These are phyloP conservation scores for Loxodes magnus DNA, from an alignment of 73 alveolate genomes.

Conservation along the genomic window DNA sequence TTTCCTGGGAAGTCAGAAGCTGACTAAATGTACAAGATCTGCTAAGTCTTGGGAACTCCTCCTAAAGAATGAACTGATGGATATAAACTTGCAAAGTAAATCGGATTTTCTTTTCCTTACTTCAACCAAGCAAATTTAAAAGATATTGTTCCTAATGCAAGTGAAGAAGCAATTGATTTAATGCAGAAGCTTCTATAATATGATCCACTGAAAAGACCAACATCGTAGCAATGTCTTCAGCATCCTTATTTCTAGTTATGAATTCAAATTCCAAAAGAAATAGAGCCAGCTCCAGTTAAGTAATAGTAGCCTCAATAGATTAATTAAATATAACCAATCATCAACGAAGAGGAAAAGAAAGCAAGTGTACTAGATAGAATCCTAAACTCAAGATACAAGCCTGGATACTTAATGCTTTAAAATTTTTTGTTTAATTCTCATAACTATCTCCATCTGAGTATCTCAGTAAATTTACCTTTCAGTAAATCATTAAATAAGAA, in stretches of 20 bases:
- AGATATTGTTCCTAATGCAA: conserved; percentile 53
- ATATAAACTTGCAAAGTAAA: conserved; percentile 54
- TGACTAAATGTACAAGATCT: conserved; percentile 91
- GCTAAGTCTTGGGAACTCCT: conserved; percentile 80
- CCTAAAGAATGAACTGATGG: conserved; percentile 68
- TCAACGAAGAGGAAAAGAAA: no score
- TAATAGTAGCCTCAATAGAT: no score
- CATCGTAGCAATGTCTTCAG: conserved; percentile 8
- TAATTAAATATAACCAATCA: no score
- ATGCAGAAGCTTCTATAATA: conserved; percentile 41
- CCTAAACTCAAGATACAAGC: no score
- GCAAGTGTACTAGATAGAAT: no score
- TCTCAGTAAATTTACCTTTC: conserved; percentile 14
- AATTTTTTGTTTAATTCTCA: no score
- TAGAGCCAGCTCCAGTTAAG: no score
- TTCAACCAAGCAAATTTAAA: no score
- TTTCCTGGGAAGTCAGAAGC: conserved; percentile 95
- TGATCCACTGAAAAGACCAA: conserved; percentile 69
- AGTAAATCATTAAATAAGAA: conserved; percentile 15
- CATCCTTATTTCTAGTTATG: conserved; percentile 13
- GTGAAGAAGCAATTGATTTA: conserved; percentile 67
- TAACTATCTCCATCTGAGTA: conserved; percentile 10
- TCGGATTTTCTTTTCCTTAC: conserved; percentile 54
- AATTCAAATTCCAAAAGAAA: no score
- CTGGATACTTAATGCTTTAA: no score